Conservation (phyloP, 148 eudicot genomes). For the Chenopodium album region DNA sequence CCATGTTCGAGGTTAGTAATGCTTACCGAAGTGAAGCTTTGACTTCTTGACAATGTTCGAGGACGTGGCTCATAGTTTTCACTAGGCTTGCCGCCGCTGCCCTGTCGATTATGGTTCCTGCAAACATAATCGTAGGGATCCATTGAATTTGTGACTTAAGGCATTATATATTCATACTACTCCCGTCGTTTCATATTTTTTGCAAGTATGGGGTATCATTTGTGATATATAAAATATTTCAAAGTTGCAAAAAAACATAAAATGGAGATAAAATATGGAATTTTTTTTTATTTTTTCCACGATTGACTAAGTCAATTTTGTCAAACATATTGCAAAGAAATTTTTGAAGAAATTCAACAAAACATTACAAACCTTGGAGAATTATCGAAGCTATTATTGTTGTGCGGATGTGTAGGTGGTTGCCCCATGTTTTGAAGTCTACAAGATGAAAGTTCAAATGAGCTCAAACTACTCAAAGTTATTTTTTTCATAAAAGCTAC, state of each 20-base stretch:
- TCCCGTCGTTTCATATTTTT: too few species aligned
- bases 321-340: too few species aligned
- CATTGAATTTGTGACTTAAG: too few species aligned
- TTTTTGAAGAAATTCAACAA: too few species aligned
- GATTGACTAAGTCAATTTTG: too few species aligned
- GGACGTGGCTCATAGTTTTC: neutral
- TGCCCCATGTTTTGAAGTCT: slow-evolving; percentile 10
- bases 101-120: neutral
- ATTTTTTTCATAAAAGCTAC: too few species aligned
- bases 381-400: slow-evolving; percentile 10
- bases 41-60: neutral
- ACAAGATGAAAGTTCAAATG: neutral
- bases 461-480: neutral
- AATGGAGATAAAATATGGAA: too few species aligned
- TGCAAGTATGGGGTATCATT: too few species aligned
- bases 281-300: too few species aligned
- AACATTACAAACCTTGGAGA: slow-evolving; percentile 12
- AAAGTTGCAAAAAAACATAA: too few species aligned
- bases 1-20: neutral
- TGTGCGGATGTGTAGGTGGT: slow-evolving; percentile 5
- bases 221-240: too few species aligned
- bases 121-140: neutral
- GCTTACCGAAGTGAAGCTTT: neutral
- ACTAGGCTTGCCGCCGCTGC: neutral
- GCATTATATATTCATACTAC: too few species aligned